phyloP scores from a whole-genome alignment of 2,329 filamentous ascomycete species.

The Colletotrichum incanum region DNA sequence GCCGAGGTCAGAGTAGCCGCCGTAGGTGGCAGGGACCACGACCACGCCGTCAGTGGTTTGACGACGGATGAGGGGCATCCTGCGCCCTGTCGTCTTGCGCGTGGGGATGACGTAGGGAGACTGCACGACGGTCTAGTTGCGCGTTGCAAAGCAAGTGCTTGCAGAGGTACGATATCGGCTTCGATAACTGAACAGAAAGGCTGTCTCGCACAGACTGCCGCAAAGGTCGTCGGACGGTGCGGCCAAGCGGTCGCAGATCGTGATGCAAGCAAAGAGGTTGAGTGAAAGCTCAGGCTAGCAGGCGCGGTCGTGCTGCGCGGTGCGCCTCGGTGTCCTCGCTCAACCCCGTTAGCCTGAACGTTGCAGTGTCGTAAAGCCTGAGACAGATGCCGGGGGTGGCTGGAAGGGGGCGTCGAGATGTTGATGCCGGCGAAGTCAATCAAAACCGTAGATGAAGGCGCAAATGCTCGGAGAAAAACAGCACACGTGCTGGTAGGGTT shows the following conservation, averaged over 20 bases:
- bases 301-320: slow-evolving; percentile 11
- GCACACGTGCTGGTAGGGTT: not conserved
- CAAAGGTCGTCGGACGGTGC: slow-evolving; percentile 15
- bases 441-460: not conserved
- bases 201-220: slow-evolving; percentile 22
- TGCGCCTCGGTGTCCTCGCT: slow-evolving; percentile 16
- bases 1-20: slow-evolving; percentile 51
- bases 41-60: slow-evolving; percentile 46
- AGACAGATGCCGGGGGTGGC: slow-evolving; percentile 16
- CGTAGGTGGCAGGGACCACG: slow-evolving; percentile 56
- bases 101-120: slow-evolving; percentile 12
- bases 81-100: slow-evolving; percentile 1
- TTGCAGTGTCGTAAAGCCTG: slow-evolving; percentile 33
- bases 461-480: not conserved
- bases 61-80: slow-evolving; percentile 37
- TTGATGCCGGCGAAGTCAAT: not conserved
- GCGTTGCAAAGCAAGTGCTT: slow-evolving; percentile 19
- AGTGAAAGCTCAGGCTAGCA: slow-evolving; percentile 12
- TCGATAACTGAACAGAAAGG: not conserved
- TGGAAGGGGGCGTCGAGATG: slow-evolving; percentile 16
- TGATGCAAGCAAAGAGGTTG: slow-evolving; percentile 15
- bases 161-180: slow-evolving; percentile 9
- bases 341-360: slow-evolving; percentile 17
- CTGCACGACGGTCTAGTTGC: not conserved
- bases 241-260: not conserved